Evolutionary conservation across 805 yeast species (phyloP).

Genomic region (Zygosaccharomyces bisporus): DNA sequence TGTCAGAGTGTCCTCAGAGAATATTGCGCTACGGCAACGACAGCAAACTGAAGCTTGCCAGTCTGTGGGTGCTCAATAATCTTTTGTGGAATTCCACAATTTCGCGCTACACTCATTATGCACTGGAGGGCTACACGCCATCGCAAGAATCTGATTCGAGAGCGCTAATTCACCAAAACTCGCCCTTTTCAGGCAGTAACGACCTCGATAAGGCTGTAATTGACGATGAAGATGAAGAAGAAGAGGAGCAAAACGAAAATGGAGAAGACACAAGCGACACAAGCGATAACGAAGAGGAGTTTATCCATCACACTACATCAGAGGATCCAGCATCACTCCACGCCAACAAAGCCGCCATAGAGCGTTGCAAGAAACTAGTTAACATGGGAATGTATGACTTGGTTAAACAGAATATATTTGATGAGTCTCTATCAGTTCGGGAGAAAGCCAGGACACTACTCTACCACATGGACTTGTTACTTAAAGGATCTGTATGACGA

Average conservation of each 20-base stretch:
- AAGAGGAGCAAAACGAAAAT: constrained; percentile 9
- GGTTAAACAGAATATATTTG: constrained; percentile 29
- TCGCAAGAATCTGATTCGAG: constrained; percentile 10
- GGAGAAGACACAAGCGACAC: constrained; percentile 10
- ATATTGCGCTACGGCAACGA: constrained; percentile 24
- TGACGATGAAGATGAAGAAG: constrained; percentile 13
- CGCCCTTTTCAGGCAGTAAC: constrained; percentile 6
- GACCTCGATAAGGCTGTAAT: constrained; percentile 2
- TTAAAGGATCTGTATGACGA: constrained; percentile 15
- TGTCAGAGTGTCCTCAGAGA: constrained; percentile 22
- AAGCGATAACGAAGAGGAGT: constrained; percentile 18
- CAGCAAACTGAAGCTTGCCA: constrained; percentile 29
- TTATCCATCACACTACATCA: constrained; percentile 15
- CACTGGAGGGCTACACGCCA: constrained; percentile 19
- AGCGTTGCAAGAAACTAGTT: constrained; percentile 30
- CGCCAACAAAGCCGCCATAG: constrained; percentile 23
- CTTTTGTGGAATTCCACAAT: constrained; percentile 34
- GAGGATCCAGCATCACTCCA: constrained; percentile 13
- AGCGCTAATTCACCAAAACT: constrained; percentile 2
- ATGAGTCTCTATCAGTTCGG: constrained; percentile 28
- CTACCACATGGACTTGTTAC: constrained; percentile 32
- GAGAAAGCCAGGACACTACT: constrained; percentile 34
- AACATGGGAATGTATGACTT: constrained; percentile 30
- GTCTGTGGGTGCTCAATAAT: constrained; percentile 34
- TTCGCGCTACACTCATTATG: constrained; percentile 26